Evolutionary conservation across 805 yeast genomes (phyloP).

Genomic region (Lipomyces spencermartinsiae): DNA sequence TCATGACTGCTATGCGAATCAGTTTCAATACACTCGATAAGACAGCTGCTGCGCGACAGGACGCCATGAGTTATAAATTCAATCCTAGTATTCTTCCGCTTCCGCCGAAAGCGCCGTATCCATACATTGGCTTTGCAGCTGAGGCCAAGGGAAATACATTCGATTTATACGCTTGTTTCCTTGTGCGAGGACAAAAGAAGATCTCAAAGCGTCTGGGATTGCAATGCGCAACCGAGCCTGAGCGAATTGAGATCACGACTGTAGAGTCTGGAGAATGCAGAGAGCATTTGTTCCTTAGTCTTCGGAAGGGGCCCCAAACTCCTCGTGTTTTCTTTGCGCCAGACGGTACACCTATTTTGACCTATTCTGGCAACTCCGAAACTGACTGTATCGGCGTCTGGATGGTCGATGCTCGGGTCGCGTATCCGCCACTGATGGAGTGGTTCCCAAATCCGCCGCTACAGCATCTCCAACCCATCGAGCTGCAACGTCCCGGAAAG

Average conservation of each 20-base stretch:
- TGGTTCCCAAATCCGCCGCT: constrained; percentile 28
- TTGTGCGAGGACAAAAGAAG: constrained; percentile 26
- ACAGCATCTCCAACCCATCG: constrained; percentile 22
- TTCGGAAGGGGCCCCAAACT: constrained; percentile 33
- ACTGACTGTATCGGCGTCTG: constrained; percentile 32
- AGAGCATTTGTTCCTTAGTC: constrained; percentile 31
- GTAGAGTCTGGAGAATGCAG: constrained; percentile 26
- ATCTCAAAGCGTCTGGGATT: constrained; percentile 34
- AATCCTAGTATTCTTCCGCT: constrained; percentile 34
- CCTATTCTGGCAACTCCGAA: constrained; percentile 34
- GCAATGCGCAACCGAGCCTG: constrained; percentile 36
- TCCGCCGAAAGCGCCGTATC: constrained; percentile 24
- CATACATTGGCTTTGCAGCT: constrained; percentile 35
- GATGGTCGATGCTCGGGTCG: constrained; percentile 33
- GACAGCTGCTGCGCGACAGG: constrained; percentile 9
- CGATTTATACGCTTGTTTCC: constrained; percentile 31
- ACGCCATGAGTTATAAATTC: constrained; percentile 15
- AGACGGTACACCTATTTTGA: constrained; percentile 31
- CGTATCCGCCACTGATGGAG: constrained; percentile 26
- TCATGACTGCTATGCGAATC: constrained; percentile 36
- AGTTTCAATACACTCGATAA: constrained; percentile 24
- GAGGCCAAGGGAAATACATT: constrained; percentile 23
- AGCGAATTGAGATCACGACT: constrained; percentile 21
- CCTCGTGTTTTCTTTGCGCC: constrained; percentile 35
- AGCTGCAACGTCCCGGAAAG: constrained; percentile 33